Base-by-base conservation (phyloP, 257 asterid species). In the Solanum appendiculatum region DNA sequence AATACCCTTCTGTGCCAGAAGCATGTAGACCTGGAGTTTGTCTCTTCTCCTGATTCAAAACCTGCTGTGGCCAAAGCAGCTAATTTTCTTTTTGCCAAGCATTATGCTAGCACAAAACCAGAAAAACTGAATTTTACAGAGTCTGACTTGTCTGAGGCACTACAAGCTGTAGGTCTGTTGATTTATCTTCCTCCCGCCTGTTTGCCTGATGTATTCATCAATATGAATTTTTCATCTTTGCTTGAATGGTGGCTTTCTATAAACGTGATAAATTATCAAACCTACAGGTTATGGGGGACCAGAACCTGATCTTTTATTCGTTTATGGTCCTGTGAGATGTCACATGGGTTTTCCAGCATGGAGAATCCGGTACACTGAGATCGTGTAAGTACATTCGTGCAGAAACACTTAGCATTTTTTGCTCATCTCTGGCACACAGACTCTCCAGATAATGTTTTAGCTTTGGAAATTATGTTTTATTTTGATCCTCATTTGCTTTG, bases 331-430 rank as follows among this genome's bases (percentile, higher is more conserved):
- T 72, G 93, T 93, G 84, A 93, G 99, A 93, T 93, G 99, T 93
- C 98, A 97, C 90, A 89, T 94, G 72, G 99, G 99, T 27, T 97
- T 95, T 90, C 99, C 98, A 14, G 94, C 98, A 36, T 97, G 99
- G 99, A 94, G 98, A 91, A 88, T 94, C 80, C 98, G 97, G 64
- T 97, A 97, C 91, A 93, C 98, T n/a, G 99, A 97, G 93, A 94
- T 97, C 74, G 96, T 93, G 99, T 95, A 85, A 94, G 99, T 94
- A 64, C 40, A 85, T 73, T 21, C 9, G 2, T 85, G 54, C 85
- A 16, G 68, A 29, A 80, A 48, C 20, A 29, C 42, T 9, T 29
- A 2, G 2, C 18, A 18, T 46, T 18, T 80, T 78, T 80, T 48
- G 27, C 29, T 29, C 27, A 48, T 80, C 29, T 46, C 3, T 10